Conservation (phyloP, 2,329 filamentous ascomycete species). For the Epicoccum nigrum region DNA sequence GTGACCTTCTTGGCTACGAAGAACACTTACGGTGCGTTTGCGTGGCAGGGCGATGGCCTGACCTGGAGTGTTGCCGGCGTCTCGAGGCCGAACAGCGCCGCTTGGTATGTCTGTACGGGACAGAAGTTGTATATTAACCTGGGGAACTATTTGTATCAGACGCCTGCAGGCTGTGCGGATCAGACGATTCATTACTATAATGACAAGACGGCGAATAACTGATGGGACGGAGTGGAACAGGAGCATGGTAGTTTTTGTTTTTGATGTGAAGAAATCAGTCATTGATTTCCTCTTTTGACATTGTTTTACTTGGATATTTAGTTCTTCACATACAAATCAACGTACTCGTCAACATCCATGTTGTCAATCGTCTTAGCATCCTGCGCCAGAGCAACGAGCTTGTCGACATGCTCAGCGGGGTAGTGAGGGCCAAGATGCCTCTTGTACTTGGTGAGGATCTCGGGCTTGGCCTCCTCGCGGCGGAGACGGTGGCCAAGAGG, state of each 20-base stretch:
- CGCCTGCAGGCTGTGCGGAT: conserved; percentile 63
- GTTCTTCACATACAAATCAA: conserved; percentile 78
- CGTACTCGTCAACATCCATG: conserved; percentile 89
- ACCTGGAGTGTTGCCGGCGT: conserved; percentile 60
- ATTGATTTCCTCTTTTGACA: not conserved
- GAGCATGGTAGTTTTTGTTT: not conserved
- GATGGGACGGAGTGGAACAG: not conserved
- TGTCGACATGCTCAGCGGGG: conserved; percentile 74
- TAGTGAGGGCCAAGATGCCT: conserved; percentile 88
- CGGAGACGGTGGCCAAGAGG: conserved; percentile 90
- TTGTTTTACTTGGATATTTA: conserved; percentile 25
- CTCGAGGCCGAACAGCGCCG: conserved; percentile 60
- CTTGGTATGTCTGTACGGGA: conserved; percentile 64
- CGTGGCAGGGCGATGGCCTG: conserved; percentile 63
- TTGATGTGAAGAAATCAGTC: not conserved
- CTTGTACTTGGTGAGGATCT: conserved; percentile 95
- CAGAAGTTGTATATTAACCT: conserved; percentile 64
- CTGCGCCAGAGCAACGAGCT: conserved; percentile 80
- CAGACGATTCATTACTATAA: conserved; percentile 58
- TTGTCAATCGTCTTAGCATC: conserved; percentile 76
- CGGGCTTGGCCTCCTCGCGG: conserved; percentile 95
- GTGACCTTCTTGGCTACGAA: conserved; percentile 59
- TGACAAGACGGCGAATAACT: conserved; percentile 42
- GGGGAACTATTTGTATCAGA: conserved; percentile 64
- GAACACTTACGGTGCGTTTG: conserved; percentile 63